phyloP scores from a whole-genome alignment of 768 basidiomycete species.

The Serendipita vermifera region DNA sequence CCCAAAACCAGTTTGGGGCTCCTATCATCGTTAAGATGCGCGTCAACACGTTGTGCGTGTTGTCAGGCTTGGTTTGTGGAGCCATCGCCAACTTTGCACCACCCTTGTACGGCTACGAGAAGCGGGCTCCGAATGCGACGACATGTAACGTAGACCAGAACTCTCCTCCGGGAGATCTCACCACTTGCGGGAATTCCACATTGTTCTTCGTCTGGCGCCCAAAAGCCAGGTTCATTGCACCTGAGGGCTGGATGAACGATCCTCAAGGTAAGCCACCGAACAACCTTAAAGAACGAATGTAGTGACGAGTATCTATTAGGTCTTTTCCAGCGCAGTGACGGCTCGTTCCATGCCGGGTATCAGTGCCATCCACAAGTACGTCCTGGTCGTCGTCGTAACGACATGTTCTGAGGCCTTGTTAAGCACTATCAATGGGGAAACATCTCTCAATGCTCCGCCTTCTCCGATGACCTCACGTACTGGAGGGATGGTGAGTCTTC shows the following conservation, averaged over 20 bases:
- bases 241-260: slow-evolving; percentile 18
- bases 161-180: slow-evolving; percentile 12
- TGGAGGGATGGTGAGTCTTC: slow-evolving; percentile 9
- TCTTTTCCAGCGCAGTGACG: slow-evolving; percentile 15
- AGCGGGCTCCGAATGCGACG: no score
- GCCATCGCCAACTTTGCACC: no score
- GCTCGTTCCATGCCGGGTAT: slow-evolving; percentile 16
- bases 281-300: background rate
- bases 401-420: background rate
- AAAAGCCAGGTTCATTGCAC: slow-evolving; percentile 17
- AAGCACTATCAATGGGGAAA: slow-evolving; percentile 16
- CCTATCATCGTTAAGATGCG: no score
- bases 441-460: slow-evolving; percentile 11
- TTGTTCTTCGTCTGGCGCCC: slow-evolving; percentile 16
- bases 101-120: no score
- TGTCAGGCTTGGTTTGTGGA: no score
- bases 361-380: slow-evolving; percentile 16
- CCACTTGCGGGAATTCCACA: slow-evolving; percentile 16
- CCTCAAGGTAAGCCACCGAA: background rate
- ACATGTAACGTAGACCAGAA: slow-evolving; percentile 12
- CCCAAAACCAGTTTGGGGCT: no score
- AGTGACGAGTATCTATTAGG: slow-evolving; percentile 12
- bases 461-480: slow-evolving; percentile 11
- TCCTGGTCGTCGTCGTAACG: background rate
- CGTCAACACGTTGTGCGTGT: no score